Evolutionary conservation across 352 stramenopile genomes (phyloP).

Genomic region (Peronosclerospora sorghi): DNA sequence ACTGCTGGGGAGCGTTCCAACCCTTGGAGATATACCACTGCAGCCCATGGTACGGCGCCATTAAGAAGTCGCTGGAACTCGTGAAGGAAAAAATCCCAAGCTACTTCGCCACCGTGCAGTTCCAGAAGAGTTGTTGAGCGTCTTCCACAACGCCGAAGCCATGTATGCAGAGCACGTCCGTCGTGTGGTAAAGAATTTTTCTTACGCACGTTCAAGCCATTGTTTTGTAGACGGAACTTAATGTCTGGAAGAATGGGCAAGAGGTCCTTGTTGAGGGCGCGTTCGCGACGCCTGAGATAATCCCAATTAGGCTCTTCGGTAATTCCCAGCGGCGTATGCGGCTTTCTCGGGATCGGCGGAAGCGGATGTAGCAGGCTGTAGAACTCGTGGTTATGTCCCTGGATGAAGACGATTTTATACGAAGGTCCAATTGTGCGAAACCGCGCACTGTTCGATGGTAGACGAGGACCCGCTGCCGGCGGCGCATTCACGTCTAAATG

Average conservation of each 20-base stretch:
- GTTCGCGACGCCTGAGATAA: not conserved
- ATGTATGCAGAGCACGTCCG: not conserved
- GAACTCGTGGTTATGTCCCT: not conserved
- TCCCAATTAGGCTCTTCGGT: not conserved
- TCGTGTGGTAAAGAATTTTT: not conserved
- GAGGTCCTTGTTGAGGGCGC: not conserved
- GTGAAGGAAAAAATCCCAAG: not conserved
- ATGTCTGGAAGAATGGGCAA: not conserved
- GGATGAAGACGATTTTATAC: not conserved
- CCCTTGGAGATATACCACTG: too few relatives aligned
- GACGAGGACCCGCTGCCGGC: too few relatives aligned
- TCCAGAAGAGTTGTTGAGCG: not conserved
- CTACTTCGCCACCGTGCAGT: not conserved
- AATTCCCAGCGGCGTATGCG: not conserved
- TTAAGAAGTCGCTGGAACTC: too few relatives aligned
- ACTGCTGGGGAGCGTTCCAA: too few relatives aligned
- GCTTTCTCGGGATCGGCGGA: not conserved
- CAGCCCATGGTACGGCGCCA: too few relatives aligned
- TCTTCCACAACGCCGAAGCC: not conserved
- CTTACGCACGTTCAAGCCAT: not conserved
- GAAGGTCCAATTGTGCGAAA: too few relatives aligned
- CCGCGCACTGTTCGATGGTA: too few relatives aligned
- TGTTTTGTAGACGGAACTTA: not conserved
- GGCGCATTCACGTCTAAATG: too few relatives aligned
- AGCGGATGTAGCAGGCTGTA: not conserved